phyloP scores from a whole-genome alignment of 2,329 filamentous ascomycete species.

The Phoma herbarum region DNA sequence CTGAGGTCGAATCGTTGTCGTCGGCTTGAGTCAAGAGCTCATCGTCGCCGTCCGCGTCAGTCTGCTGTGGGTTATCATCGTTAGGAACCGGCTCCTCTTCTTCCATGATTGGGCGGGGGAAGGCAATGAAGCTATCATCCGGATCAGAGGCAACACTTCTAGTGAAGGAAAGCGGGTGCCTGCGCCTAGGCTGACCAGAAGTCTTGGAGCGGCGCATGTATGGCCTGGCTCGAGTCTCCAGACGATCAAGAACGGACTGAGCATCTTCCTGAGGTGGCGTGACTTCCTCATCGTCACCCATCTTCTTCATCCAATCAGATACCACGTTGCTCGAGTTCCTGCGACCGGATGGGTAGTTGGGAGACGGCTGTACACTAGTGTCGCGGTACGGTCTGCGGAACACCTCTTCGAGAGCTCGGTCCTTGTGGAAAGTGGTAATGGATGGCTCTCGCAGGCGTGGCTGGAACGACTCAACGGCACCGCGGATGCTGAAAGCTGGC shows the following conservation, averaged over 20 bases:
- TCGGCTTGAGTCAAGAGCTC: conserved; percentile 81
- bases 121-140: conserved; percentile 51
- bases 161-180: conserved; percentile 61
- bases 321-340: conserved; percentile 83
- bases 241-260: conserved; percentile 64
- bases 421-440: conserved; percentile 86
- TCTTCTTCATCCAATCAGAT: conserved; percentile 85
- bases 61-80: conserved; percentile 65
- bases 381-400: conserved; percentile 75
- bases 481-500: conserved; percentile 53
- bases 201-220: conserved; percentile 62
- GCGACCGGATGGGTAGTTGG: conserved; percentile 60
- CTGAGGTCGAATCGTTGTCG: conserved; percentile 52
- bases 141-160: conserved; percentile 67
- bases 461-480: conserved; percentile 70
- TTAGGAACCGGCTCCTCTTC: conserved; percentile 55
- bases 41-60: conserved; percentile 88
- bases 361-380: conserved; percentile 54
- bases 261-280: conserved; percentile 70
- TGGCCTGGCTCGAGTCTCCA: conserved; percentile 63
- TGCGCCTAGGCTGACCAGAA: conserved; percentile 44
- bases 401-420: conserved; percentile 88
- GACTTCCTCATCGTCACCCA: conserved; percentile 68
- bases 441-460: conserved; percentile 85
- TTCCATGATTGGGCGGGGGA: conserved; percentile 54